Percentiles rank a stretch among this genome's conserved stretches.
Conservation (phyloP, 1,284 basidiomycete species). For the Ustilago esculenta region DNA sequence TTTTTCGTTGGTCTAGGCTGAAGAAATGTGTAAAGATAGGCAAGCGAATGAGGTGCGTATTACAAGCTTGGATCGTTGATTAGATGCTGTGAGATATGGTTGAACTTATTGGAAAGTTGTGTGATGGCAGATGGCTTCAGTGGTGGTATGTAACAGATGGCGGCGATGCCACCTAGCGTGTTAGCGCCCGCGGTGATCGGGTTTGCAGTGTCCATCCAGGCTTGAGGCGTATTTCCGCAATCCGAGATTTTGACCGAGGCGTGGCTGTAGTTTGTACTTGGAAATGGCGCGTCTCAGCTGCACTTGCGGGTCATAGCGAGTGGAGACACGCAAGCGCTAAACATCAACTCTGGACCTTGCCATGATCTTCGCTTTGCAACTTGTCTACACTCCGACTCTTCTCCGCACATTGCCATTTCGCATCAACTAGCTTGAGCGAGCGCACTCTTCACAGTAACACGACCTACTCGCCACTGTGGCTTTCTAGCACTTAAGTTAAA, state of each 20-base stretch:
- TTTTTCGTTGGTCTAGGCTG: background rate
- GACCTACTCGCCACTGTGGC: too few species aligned
- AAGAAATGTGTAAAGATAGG: too few species aligned
- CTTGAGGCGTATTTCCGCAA: constrained; percentile 7
- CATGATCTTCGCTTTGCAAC: constrained; percentile 5
- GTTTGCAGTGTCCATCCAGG: constrained; percentile 10
- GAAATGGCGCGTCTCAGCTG: constrained; percentile 23
- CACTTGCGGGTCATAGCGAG: constrained; percentile 7
- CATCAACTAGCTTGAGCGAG: too few species aligned
- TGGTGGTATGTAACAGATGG: constrained; percentile 3
- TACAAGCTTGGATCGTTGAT: too few species aligned
- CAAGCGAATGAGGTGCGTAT: too few species aligned
- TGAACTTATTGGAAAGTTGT: too few species aligned
- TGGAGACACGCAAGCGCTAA: constrained; percentile 36
- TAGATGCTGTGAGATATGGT: too few species aligned
- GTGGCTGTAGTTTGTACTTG: constrained; percentile 4
- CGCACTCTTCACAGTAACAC: too few species aligned
- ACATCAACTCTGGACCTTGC: constrained; percentile 4
- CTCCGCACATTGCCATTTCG: too few species aligned
- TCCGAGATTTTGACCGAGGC: constrained; percentile 15
- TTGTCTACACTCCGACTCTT: too few species aligned
- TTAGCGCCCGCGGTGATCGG: constrained; percentile 28
- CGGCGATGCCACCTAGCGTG: constrained; percentile 3
- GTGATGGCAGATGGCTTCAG: background rate
- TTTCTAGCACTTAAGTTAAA: too few species aligned